phyloP scores from a whole-genome alignment of 2,329 filamentous ascomycete species.

The Aspergillus ochraceus region DNA sequence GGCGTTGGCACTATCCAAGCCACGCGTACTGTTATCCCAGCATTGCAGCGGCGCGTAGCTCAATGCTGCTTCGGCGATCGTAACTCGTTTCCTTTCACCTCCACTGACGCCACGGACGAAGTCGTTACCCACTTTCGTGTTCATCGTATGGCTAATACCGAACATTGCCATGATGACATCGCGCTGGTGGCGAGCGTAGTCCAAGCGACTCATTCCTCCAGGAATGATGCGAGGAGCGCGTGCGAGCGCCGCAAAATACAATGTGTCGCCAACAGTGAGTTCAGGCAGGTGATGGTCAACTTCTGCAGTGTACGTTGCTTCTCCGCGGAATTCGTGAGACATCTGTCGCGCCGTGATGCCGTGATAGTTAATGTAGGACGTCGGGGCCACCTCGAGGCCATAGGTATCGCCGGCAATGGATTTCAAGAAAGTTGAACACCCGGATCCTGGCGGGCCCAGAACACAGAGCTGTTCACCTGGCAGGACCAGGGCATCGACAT shows the following conservation, averaged over 20 bases:
- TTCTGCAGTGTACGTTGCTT: slow-evolving; percentile 69
- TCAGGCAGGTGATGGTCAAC: slow-evolving; percentile 4
- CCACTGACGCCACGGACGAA: slow-evolving; percentile 11
- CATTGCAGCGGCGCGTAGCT: slow-evolving; percentile 4
- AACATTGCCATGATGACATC: slow-evolving; percentile 14
- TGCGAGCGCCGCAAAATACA: slow-evolving; percentile 11
- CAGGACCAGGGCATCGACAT: slow-evolving; percentile 58
- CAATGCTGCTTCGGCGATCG: slow-evolving; percentile 6
- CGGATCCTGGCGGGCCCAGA: slow-evolving; percentile 41
- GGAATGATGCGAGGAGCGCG: slow-evolving; percentile 10
- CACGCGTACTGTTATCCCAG: slow-evolving; percentile 29
- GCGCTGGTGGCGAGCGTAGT: slow-evolving; percentile 6
- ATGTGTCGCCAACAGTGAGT: slow-evolving; percentile 5
- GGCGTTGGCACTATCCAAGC: slow-evolving; percentile 51
- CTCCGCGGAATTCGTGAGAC: slow-evolving; percentile 51
- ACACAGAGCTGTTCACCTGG: slow-evolving; percentile 52
- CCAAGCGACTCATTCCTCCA: not conserved
- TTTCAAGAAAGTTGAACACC: slow-evolving; percentile 77
- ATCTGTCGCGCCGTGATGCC: slow-evolving; percentile 6
- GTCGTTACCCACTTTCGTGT: slow-evolving; percentile 9
- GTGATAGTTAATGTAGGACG: slow-evolving; percentile 76
- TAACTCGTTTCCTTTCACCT: slow-evolving; percentile 12
- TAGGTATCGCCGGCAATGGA: slow-evolving; percentile 76
- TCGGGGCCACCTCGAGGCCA: slow-evolving; percentile 67
- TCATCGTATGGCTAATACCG: slow-evolving; percentile 5